A percentile compares a stretch with the other conserved stretches of the same genome.
Conservation (phyloP, 2,329 filamentous ascomycete species). For the Monilinia fructicola region DNA sequence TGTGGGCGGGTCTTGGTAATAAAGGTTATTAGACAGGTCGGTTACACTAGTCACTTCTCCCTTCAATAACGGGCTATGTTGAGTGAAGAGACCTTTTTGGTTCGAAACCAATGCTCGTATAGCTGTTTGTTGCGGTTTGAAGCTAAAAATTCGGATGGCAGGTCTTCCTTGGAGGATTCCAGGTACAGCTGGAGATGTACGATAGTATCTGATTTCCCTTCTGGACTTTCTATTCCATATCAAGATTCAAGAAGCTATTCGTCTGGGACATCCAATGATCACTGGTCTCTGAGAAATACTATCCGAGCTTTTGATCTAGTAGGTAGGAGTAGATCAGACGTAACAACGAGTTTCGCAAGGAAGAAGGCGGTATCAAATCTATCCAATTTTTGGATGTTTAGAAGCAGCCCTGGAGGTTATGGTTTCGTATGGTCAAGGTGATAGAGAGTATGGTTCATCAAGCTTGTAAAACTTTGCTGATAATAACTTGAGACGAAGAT, state of each 20-base stretch:
- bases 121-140: constrained; percentile 31
- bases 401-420: constrained; percentile 49
- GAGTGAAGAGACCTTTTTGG: background rate
- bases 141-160: constrained; percentile 30
- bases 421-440: constrained; percentile 44
- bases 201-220: background rate
- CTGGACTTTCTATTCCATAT: background rate
- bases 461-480: constrained; percentile 1
- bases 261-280: constrained; percentile 19
- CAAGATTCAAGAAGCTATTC: background rate
- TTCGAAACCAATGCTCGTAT: constrained; percentile 30
- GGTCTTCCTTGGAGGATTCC: constrained; percentile 35
- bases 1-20: constrained; percentile 38
- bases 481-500: constrained; percentile 20
- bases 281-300: constrained; percentile 39
- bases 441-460: background rate
- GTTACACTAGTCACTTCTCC: constrained; percentile 1
- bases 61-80: constrained; percentile 8
- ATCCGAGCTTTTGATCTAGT: constrained; percentile 31
- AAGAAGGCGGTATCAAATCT: constrained; percentile 12
- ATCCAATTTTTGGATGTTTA: constrained; percentile 41
- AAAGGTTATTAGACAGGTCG: constrained; percentile 23
- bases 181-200: background rate
- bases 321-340: constrained; percentile 44
- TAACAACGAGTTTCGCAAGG: constrained; percentile 46